Conservation (phyloP, 176 grass and related monocot genomes). For the Alopecurus myosuroides region DNA sequence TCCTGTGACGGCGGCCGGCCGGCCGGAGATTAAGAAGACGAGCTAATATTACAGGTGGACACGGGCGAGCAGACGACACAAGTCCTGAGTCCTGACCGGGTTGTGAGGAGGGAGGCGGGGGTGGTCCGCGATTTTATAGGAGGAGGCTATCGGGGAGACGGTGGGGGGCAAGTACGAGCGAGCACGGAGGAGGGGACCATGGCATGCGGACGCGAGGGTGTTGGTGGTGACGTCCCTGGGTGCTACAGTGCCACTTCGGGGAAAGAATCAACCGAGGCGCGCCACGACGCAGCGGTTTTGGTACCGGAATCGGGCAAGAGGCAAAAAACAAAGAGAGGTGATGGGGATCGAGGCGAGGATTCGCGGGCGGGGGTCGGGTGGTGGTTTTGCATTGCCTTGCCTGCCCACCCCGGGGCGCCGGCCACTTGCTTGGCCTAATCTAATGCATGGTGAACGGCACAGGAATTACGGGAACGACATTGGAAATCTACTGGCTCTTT, state of each 20-base stretch:
- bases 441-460: not conserved
- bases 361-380: not conserved
- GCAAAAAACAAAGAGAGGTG: not conserved
- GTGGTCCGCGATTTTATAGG: constrained; percentile 29
- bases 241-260: not conserved
- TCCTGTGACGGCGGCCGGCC: no score
- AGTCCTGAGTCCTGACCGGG: not conserved
- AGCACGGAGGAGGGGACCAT: constrained; percentile 19
- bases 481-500: accelerated
- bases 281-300: not conserved
- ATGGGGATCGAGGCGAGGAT: not conserved
- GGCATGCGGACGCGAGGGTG: not conserved
- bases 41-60: not conserved
- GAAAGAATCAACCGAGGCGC: not conserved
- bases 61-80: not conserved
- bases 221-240: not conserved
- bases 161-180: not conserved
- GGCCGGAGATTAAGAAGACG: not conserved
- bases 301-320: not conserved
- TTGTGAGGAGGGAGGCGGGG: not conserved
- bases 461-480: not conserved
- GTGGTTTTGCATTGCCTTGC: not conserved
- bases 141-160: not conserved
- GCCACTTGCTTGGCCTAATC: not conserved
- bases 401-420: no score